These are phyloP conservation scores for Pyrenophora seminiperda DNA, from an alignment of 2,329 filamentous ascomycete species.

Conservation along the genomic window DNA sequence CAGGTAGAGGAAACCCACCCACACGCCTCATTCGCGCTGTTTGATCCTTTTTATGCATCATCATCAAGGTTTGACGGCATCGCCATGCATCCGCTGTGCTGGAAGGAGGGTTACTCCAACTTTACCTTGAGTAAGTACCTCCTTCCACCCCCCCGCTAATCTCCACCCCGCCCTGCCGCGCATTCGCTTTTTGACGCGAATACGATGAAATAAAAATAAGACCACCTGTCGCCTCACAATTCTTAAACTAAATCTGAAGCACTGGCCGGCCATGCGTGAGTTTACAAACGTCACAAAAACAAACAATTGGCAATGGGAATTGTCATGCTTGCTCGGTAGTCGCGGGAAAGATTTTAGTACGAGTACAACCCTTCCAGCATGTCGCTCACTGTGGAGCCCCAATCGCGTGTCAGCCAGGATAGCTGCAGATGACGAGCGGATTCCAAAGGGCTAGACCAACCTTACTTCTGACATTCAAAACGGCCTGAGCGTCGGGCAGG, in stretches of 20 bases:
- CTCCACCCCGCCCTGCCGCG: slow-evolving; percentile 29
- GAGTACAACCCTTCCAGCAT: slow-evolving; percentile 26
- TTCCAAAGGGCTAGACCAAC: slow-evolving; percentile 32
- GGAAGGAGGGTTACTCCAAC: slow-evolving; percentile 11
- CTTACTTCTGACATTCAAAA: slow-evolving; percentile 32
- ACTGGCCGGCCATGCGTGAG: background rate
- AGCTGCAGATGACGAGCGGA: slow-evolving; percentile 28
- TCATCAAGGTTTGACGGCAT: slow-evolving; percentile 23
- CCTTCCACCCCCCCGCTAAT: slow-evolving; percentile 18
- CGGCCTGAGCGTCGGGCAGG: slow-evolving; percentile 35
- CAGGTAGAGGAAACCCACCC: slow-evolving; percentile 2
- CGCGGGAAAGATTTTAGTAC: slow-evolving; percentile 31
- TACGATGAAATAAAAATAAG: background rate
- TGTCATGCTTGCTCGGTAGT: slow-evolving; percentile 28
- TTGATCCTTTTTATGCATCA: slow-evolving; percentile 9
- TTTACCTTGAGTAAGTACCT: slow-evolving; percentile 13
- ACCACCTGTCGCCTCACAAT: background rate
- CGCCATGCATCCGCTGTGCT: slow-evolving; percentile 21
- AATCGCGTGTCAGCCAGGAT: slow-evolving; percentile 41
- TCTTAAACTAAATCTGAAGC: background rate
- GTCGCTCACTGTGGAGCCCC: slow-evolving; percentile 26
- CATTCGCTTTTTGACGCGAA: background rate
- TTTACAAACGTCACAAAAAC: slow-evolving; percentile 1
- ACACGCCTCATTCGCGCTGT: slow-evolving; percentile 12
- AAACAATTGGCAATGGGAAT: slow-evolving; percentile 8